Conservation (phyloP, 371 early-diverging fungal species). For the Rhizopus sp. region DNA sequence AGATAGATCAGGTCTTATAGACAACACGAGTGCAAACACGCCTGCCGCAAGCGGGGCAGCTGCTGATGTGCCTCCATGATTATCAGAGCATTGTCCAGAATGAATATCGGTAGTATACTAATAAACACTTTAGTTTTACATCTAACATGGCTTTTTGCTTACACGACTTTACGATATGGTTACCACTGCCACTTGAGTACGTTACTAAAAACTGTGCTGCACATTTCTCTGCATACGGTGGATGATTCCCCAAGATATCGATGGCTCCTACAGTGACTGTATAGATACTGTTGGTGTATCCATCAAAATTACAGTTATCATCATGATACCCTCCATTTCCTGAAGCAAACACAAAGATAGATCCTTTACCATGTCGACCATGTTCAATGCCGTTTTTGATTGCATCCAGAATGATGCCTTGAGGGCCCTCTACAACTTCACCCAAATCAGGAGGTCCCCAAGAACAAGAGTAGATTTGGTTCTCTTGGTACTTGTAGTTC, state of each 20-base stretch:
- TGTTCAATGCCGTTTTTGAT: constrained; percentile 79
- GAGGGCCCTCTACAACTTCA: constrained; percentile 80
- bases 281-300: constrained; percentile 93
- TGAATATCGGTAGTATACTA: constrained; percentile 75
- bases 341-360: constrained; percentile 91
- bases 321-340: constrained; percentile 85
- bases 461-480: constrained; percentile 89
- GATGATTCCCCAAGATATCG: constrained; percentile 73
- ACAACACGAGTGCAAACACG: constrained; percentile 73
- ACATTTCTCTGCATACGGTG: constrained; percentile 86
- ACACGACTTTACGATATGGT: constrained; percentile 54
- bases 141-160: too few relatives aligned
- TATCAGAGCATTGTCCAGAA: constrained; percentile 56
- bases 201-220: constrained; percentile 86
- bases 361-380: constrained; percentile 85
- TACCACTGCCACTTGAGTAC: constrained; percentile 74
- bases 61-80: constrained; percentile 89
- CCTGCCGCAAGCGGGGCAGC: constrained; percentile 90
- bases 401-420: constrained; percentile 75
- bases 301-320: constrained; percentile 97
- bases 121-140: neutral
- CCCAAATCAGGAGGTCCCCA: constrained; percentile 95
- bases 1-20: constrained; percentile 75
- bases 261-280: constrained; percentile 93
- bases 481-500: constrained; percentile 80